Conservation (phyloP, 805 yeast species). For the Wickerhamomyces sydowiorum region DNA sequence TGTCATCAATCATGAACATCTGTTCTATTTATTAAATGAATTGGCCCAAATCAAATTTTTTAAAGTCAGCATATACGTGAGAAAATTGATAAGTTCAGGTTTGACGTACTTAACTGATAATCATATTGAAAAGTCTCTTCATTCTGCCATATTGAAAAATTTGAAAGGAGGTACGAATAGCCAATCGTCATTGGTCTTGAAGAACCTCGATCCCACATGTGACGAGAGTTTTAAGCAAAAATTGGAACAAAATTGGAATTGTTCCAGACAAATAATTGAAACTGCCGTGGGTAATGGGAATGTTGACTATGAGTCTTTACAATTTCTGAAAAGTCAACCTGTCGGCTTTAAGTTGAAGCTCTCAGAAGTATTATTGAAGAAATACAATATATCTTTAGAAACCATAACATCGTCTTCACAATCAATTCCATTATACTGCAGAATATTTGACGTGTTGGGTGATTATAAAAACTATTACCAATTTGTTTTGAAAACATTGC, state of each 20-base stretch:
- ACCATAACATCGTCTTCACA: not conserved
- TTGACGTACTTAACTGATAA: conserved; percentile 57
- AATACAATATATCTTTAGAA: not conserved
- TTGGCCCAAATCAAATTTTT: conserved; percentile 35
- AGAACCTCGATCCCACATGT: conserved; percentile 35
- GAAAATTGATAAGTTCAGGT: conserved; percentile 84
- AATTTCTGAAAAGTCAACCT: not conserved
- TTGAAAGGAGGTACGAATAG: conserved; percentile 48
- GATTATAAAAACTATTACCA: not conserved
- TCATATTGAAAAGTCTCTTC: conserved; percentile 45
- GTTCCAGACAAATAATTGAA: not conserved
- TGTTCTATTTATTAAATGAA: conserved; percentile 41
- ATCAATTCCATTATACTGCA: not conserved
- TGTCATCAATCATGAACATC: conserved; percentile 26
- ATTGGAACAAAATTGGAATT: conserved; percentile 5
- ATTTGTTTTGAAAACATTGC: not conserved
- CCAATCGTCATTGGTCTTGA: conserved; percentile 51
- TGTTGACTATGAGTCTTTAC: not conserved
- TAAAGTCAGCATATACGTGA: conserved; percentile 54
- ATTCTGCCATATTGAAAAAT: conserved; percentile 49
- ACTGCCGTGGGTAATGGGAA: not conserved
- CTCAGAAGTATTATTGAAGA: conserved; percentile 16
- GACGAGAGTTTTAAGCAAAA: conserved; percentile 25
- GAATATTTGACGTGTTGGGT: not conserved
- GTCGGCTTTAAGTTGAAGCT: conserved; percentile 25